Base-by-base conservation (phyloP, 768 basidiomycete species). In the Naganishia vaughanmartiniae region DNA sequence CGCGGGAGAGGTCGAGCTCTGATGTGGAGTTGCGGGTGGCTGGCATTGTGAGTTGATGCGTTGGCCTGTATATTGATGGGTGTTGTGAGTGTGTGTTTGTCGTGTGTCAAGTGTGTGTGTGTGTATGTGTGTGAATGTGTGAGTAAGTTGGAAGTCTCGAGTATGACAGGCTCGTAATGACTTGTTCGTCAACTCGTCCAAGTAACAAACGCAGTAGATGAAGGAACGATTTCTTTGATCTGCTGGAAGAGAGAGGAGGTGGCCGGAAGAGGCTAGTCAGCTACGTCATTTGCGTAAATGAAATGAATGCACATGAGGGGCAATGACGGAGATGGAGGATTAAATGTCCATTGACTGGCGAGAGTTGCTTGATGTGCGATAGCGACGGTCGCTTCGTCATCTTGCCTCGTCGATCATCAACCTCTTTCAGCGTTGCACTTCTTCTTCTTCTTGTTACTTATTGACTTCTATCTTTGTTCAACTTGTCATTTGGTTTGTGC, bases 301-400 rank as follows among this genome's bases (percentile, higher is more conserved):
- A 24, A 6, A 34, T 57, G 31, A 57, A 39, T 17, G 36, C 60
- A 66, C 65, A 66, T 66, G 65, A 53, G 36, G 53, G 33, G 1
- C 28, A 67, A 19, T 7, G 39, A 15, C 45, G 45, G 65, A 33
- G 45, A 54, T 66, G 14, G 9, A 48, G 39, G 9, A n/a, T 11
- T 4, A 14, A 3, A 11, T 24, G 33, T 56, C 39, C 39, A 14
- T 17, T 24, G 9, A 28, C n/a, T 3, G 31, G 17, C 65, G 15
- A 53, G 65, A 51, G 65, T 31, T 51, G 46, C 12, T 36, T 36
- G 36, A 36, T 36, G 36, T 36, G 65, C 65, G 21, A n/a, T 31
- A 28, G 12, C 10, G 34, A 12, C 34, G 34, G 36, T 42, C 60
- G 60, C 60, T 63, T 63, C 60, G 60, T 63, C 60, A 63, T 63